Evolutionary conservation across 2,329 filamentous ascomycete genomes (phyloP).

Genomic region (Emergomyces africanus): DNA sequence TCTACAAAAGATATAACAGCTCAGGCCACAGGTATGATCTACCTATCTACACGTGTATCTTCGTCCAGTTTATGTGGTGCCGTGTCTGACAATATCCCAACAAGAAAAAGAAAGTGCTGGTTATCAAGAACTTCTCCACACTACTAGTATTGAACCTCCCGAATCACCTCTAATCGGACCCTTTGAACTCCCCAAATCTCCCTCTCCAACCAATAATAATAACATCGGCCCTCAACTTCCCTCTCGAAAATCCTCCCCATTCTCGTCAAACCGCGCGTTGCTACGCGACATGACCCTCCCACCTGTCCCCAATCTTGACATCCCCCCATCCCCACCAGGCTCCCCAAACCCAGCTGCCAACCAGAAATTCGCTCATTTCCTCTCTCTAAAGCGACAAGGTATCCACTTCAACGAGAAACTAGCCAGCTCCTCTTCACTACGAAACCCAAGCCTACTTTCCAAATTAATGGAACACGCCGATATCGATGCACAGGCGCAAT

Average conservation of each 20-base stretch:
- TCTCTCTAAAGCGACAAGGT: slow-evolving; percentile 48
- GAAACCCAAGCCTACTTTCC: slow-evolving; percentile 45
- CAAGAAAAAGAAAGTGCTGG: not conserved
- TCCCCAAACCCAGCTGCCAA: slow-evolving; percentile 34
- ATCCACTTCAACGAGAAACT: slow-evolving; percentile 53
- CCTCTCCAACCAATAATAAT: slow-evolving; percentile 3
- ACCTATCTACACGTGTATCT: not conserved
- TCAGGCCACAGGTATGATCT: not conserved
- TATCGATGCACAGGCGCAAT: slow-evolving; percentile 40
- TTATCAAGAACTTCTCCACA: not conserved
- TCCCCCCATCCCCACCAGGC: slow-evolving; percentile 35
- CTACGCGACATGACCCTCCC: slow-evolving; percentile 46
- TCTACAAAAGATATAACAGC: not conserved
- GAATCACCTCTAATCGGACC: slow-evolving; percentile 24
- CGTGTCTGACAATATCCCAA: not conserved
- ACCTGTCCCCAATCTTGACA: slow-evolving; percentile 31
- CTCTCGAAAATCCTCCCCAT: slow-evolving; percentile 31
- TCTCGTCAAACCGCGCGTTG: slow-evolving; percentile 35
- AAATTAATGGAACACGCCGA: slow-evolving; percentile 48
- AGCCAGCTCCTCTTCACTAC: slow-evolving; percentile 42
- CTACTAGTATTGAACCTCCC: slow-evolving; percentile 7
- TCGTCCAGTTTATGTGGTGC: not conserved
- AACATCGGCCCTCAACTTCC: not conserved
- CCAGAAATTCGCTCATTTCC: slow-evolving; percentile 47
- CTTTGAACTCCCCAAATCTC: slow-evolving; percentile 13